Base-by-base conservation (phyloP, 495 filamentous ascomycete genomes). In the Daldinia vernicosa region DNA sequence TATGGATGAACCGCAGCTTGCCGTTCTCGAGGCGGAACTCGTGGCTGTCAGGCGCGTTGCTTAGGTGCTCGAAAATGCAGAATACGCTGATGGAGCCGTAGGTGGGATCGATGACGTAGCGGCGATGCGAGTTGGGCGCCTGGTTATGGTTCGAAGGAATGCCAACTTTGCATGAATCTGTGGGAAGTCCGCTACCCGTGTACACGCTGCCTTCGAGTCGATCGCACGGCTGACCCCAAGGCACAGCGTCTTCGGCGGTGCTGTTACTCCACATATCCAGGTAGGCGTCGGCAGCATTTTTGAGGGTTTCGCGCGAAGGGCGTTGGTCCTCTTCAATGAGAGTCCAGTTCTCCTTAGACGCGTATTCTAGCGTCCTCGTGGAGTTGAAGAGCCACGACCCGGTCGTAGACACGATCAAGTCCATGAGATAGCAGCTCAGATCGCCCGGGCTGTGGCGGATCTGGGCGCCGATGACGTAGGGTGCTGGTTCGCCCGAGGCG, bases 391-490 rank as follows among this genome's bases (percentile, higher is more conserved):
- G 60, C 82, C 80, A 82, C 24, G 78, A 78, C 27, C 74, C 74
- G 0, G 78, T 80, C 4, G 80, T 80, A 1, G 80, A 78, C 6
- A 76, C 79, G 62, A 82, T 64, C 22, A 75, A 68, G 71, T 84
- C 82, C 47, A 84, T 77, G 22, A 80, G 67, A 17, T 70, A 75
- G 19, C 74, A 61, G 45, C 68, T 76, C 37, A 70, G 70, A 22
- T 73, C 74, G 5, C 59, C 62, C 0, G 63, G 62, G 59, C 74
- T 66, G 69, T 80, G 80, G 11, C 72, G 77, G 63, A 84, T 78
- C 64, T 83, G 80, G 2, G 79, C 79, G n/a, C 81, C 80, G 43
- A 83, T 80, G 1, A 84, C 80, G 40, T 79, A 80, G 2, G 80
- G 80, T 12, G 74, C 72, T 11, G 74, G 56, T 33, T 64, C 32